These are phyloP conservation scores for Pseudognaphalium luteoalbum DNA, from an alignment of 129 eudicot species.

Conservation along the genomic window DNA sequence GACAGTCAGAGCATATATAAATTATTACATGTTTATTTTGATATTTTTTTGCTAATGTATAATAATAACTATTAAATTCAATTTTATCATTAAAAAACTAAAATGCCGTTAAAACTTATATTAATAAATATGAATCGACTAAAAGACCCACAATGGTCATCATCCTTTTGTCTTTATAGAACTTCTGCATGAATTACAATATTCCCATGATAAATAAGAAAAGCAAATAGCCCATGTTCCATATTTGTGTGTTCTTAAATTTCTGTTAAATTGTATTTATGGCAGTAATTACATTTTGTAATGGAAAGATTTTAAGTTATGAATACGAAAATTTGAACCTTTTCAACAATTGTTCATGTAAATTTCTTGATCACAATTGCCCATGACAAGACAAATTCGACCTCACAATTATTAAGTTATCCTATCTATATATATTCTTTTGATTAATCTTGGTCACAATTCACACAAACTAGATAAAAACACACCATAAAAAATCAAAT, in stretches of 20 bases:
- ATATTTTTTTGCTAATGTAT: neutral
- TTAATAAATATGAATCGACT: conserved; percentile 6
- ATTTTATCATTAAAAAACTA: no score
- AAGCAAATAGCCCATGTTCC: neutral
- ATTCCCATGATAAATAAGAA: conserved; percentile 20
- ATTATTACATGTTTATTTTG: neutral
- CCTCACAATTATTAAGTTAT: conserved; percentile 25
- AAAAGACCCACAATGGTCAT: conserved; percentile 13
- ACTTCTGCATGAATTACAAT: conserved; percentile 36
- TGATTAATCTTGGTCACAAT: conserved; percentile 24
- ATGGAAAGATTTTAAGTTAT: neutral
- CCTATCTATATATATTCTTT: conserved; percentile 13
- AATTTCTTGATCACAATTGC: conserved; percentile 11
- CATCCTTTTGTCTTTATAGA: conserved; percentile 26
- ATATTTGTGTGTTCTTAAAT: conserved; percentile 14
- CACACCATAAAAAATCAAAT: neutral
- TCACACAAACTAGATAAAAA: no score
- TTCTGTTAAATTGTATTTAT: neutral
- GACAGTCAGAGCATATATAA: conserved; percentile 3
- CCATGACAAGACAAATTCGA: conserved; percentile 12
- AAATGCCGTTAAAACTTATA: neutral
- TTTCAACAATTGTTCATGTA: neutral
- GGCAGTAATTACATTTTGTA: neutral
- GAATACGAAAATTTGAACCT: neutral
- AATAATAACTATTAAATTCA: no score